These are phyloP conservation scores for Diplotaxis tenuifolia DNA, from an alignment of 345 rosid species.

Conservation along the genomic window DNA sequence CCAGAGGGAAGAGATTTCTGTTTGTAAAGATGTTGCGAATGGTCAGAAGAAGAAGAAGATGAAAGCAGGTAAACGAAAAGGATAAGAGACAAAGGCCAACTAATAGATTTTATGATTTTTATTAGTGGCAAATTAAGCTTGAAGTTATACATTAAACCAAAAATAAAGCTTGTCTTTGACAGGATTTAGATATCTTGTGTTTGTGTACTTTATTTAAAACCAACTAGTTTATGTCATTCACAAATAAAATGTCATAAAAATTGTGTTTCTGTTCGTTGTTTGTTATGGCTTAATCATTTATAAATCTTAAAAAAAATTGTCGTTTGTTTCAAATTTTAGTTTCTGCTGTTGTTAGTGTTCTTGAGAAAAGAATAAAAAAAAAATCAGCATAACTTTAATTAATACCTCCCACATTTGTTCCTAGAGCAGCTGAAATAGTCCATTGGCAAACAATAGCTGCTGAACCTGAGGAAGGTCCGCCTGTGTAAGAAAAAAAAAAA, in stretches of 20 bases:
- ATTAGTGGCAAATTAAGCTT: not conserved
- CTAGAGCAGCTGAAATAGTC: constrained; percentile 86
- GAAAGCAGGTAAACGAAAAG: not conserved
- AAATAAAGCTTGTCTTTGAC: not conserved
- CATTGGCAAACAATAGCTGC: constrained; percentile 86
- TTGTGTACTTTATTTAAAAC: not conserved
- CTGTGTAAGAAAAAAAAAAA: constrained; percentile 46
- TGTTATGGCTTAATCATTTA: not conserved
- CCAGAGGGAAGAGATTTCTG: not conserved
- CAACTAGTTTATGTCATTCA: not conserved
- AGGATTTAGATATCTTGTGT: not conserved
- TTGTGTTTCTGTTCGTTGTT: not conserved
- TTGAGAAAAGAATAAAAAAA: too few species aligned
- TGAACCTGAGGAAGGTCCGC: constrained; percentile 94
- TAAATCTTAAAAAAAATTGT: too few species aligned
- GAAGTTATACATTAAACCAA: not conserved
- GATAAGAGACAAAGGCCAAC: not conserved
- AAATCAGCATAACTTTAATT: constrained; percentile 23
- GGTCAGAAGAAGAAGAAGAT: too few species aligned
- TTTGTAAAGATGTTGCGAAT: not conserved
- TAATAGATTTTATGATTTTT: not conserved
- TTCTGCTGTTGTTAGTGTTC: too few species aligned
- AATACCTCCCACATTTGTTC: constrained; percentile 99
- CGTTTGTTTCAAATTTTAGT: too few species aligned
- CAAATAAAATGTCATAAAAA: not conserved